These are phyloP conservation scores for Nepenthes alata DNA, from an alignment of 179 eudicot genomes.

Conservation along the genomic window DNA sequence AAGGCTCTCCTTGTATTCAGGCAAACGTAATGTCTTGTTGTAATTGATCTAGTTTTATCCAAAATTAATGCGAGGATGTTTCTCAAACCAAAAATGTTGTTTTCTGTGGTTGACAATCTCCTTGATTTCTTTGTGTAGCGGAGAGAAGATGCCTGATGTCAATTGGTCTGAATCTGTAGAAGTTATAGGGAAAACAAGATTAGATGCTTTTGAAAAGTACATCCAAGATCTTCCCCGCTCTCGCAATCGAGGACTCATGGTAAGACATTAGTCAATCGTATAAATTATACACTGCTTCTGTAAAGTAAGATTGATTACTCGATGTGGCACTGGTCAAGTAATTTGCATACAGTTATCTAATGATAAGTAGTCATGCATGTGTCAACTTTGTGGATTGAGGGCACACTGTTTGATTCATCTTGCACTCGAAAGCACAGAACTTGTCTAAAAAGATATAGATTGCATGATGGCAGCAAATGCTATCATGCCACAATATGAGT, in stretches of 20 bases:
- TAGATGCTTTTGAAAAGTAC: conserved; percentile 81
- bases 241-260: conserved; percentile 77
- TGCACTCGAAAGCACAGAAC: too few relatives aligned
- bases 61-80: background rate
- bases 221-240: conserved; percentile 84
- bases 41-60: background rate
- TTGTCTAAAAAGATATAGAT: too few relatives aligned
- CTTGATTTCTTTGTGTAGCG: conserved; percentile 40
- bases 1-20: too few relatives aligned
- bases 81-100: background rate
- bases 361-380: too few relatives aligned
- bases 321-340: conserved; percentile 7
- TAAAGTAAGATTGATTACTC: conserved; percentile 10
- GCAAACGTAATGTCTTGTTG: too few relatives aligned
- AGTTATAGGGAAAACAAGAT: conserved; percentile 75
- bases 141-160: conserved; percentile 66
- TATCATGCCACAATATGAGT: too few relatives aligned
- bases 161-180: conserved; percentile 55
- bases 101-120: conserved; percentile 13
- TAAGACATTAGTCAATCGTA: conserved; percentile 23
- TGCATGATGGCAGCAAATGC: too few relatives aligned
- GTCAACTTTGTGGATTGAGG: too few relatives aligned
- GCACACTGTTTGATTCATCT: too few relatives aligned
- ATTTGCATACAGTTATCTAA: too few relatives aligned
- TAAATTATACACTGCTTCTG: conserved; percentile 2